Evolutionary conservation across 108 stramenopile genomes (phyloP).

Genomic region (Skeletonema tropicum): DNA sequence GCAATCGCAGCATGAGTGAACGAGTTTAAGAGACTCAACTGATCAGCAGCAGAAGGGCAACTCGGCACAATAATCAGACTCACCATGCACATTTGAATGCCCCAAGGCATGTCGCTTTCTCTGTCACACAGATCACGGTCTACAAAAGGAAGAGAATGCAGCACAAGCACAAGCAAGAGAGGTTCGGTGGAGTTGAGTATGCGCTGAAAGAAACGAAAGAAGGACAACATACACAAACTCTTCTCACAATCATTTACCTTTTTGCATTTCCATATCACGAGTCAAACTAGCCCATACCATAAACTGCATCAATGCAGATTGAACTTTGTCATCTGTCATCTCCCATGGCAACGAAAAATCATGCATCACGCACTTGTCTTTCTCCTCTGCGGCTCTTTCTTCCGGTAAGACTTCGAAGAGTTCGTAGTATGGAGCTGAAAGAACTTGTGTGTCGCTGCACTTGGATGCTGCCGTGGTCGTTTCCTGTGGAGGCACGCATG

Average conservation of each 20-base stretch:
- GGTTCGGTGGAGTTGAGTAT: no score
- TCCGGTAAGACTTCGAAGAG: neutral
- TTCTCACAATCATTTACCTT: neutral
- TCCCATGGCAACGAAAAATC: neutral
- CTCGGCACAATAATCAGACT: no score
- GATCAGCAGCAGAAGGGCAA: no score
- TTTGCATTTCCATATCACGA: conserved; percentile 2
- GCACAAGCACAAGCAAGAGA: no score
- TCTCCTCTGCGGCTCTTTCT: neutral
- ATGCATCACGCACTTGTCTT: neutral
- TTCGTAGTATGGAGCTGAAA: neutral
- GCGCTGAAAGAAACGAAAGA: neutral
- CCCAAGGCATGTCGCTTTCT: no score
- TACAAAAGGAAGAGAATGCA: no score
- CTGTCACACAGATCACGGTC: no score
- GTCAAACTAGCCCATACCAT: conserved; percentile 3
- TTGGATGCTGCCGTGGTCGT: neutral
- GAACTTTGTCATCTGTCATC: conserved; percentile 1
- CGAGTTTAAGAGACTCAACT: no score
- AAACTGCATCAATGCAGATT: neutral
- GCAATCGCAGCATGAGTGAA: no score
- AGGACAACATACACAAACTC: neutral
- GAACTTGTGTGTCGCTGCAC: neutral
- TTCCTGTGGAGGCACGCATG: neutral
- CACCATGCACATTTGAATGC: no score